These are phyloP conservation scores for Pestalotiopsis sp. DNA, from an alignment of 2,329 filamentous ascomycete species.

Conservation along the genomic window DNA sequence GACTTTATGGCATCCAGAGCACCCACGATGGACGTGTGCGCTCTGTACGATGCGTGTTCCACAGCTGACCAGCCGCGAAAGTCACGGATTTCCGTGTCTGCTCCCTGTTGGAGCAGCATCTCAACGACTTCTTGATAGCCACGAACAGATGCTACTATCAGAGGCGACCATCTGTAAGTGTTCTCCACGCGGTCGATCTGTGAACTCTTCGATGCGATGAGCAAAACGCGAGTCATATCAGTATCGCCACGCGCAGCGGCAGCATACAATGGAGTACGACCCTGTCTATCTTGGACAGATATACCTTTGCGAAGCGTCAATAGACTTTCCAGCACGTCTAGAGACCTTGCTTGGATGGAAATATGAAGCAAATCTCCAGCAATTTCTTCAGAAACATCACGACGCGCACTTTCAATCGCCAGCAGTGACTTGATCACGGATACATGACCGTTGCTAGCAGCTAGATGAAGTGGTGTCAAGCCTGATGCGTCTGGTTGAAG, in stretches of 20 bases:
- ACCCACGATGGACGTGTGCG: constrained; percentile 12
- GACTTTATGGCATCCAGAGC: not conserved
- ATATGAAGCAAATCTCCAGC: constrained; percentile 9
- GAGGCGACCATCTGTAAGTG: constrained; percentile 12
- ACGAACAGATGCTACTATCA: constrained; percentile 13
- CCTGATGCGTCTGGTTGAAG: constrained; percentile 8
- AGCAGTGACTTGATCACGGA: constrained; percentile 8
- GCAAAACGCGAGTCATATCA: constrained; percentile 3
- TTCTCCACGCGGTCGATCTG: constrained; percentile 5
- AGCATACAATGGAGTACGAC: constrained; percentile 8
- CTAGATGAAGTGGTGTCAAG: constrained; percentile 13
- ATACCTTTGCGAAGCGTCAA: constrained; percentile 11
- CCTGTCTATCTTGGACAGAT: not conserved
- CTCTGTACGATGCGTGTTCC: constrained; percentile 16
- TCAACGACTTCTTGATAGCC: constrained; percentile 12
- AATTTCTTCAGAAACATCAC: constrained; percentile 1
- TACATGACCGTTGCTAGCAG: constrained; percentile 1
- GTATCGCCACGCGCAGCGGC: constrained; percentile 5
- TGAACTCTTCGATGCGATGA: not conserved
- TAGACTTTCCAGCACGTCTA: constrained; percentile 1
- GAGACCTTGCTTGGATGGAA: constrained; percentile 5
- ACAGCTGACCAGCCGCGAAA: constrained; percentile 16
- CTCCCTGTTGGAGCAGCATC: constrained; percentile 11
- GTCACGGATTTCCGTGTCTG: constrained; percentile 2
- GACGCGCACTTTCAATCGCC: not conserved